These are phyloP conservation scores for Boechera stricta DNA, from an alignment of 345 rosid species.

Conservation along the genomic window DNA sequence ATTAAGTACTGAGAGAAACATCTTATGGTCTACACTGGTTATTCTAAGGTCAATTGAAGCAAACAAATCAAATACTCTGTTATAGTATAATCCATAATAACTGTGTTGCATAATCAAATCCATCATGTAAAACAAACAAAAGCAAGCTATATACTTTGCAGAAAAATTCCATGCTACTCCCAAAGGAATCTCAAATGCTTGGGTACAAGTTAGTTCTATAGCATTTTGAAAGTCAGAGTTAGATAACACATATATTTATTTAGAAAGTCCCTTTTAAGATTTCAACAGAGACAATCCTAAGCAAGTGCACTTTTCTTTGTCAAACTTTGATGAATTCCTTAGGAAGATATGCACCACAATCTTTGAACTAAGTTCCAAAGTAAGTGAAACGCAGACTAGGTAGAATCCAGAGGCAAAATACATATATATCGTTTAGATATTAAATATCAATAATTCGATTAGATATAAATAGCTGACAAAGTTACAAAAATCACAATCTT, in stretches of 20 bases:
- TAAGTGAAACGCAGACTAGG: neutral
- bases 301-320: neutral
- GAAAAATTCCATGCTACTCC: neutral
- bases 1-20: neutral
- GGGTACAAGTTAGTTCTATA: neutral
- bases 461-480: neutral
- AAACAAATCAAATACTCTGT: neutral
- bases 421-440: no score
- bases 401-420: neutral
- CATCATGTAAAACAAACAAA: neutral
- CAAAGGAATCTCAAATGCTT: slow-evolving; percentile 4
- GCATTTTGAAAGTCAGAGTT: neutral
- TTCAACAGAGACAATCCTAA: neutral
- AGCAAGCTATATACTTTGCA: neutral
- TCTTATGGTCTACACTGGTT: neutral
- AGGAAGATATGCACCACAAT: neutral
- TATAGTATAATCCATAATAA: no score
- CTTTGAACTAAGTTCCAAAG: neutral
- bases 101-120: no score
- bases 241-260: neutral
- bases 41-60: neutral
- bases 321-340: neutral
- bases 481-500: neutral
- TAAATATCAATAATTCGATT: no score
- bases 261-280: no score